Base-by-base conservation (phyloP, 1,284 basidiomycete species). In the Mycena sp. region DNA sequence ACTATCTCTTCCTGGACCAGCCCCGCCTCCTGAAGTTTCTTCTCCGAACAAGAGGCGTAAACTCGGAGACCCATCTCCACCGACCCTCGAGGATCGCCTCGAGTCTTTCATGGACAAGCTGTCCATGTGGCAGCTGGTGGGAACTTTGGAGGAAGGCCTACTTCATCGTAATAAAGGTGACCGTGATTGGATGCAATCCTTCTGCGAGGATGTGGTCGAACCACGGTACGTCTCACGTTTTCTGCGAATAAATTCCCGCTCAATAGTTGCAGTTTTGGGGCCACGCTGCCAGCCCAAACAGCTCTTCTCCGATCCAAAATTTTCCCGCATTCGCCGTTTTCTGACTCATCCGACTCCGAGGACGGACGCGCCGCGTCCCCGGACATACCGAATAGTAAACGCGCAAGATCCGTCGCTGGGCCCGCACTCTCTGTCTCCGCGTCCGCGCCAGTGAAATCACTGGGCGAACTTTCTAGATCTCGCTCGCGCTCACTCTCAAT, bases 31-130 rank as follows among this genome's bases (percentile, higher is more conserved):
- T 3, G 52, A 50, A 17, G 28, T 35, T 7, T 62, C 76, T 43
- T 72, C 76, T 14, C 71, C 72, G 14, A 72, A 71, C 29, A 83
- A 80, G 60, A 77, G 80, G 53, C 72, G 73, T 30, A 84, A 81
- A 64, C 70, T 69, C 51, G 59, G 60, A 58, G 79, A 69, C 56
- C 65, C 21, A 35, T 71, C 37, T 46, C 61, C 12, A 29, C 67
- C 11, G 14, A 70, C 79, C 11, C 67, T 80, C 1, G 84, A 85
- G 58, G 87, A 88, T 35, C 81, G 82, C 14, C 74, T 93, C 2
- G 91, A 93, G 71, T 78, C 81, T 2, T 87, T 90, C 73, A 90
- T 91, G 87, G 91, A 93, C 75, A 89, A 87, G 70, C 76, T 93
- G 5, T 88, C 87, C 6, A 87, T 84, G 75, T 91, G 91, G 89